Evolutionary conservation across 148 eudicot species (phyloP).

Genomic region (Amaranthus cruentus): DNA sequence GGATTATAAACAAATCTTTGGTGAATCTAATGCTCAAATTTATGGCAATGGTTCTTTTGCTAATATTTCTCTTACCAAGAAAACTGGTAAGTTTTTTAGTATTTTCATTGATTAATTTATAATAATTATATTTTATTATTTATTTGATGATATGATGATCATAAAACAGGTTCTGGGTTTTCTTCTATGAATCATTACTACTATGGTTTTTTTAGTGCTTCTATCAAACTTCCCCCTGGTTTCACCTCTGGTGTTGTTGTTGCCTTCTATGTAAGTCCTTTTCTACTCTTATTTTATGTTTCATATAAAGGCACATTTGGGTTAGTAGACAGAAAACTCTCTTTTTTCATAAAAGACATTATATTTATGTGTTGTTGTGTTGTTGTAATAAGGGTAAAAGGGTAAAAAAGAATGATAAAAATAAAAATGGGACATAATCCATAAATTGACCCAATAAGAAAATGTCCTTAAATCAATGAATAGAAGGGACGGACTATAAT

Average conservation of each 20-base stretch:
- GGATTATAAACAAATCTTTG: slow-evolving; percentile 46
- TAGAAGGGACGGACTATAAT: too few relatives aligned
- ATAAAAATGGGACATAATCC: too few relatives aligned
- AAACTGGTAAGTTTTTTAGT: slow-evolving; percentile 38
- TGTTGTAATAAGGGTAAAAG: too few relatives aligned
- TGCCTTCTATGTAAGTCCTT: slow-evolving; percentile 74
- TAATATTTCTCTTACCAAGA: slow-evolving; percentile 55
- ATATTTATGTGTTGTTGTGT: too few relatives aligned
- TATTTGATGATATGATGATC: neutral
- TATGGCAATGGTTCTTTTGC: slow-evolving; percentile 56
- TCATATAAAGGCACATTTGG: too few relatives aligned
- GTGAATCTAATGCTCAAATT: slow-evolving; percentile 46
- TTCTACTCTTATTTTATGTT: too few relatives aligned
- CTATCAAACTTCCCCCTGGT: slow-evolving; percentile 78
- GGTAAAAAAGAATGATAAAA: too few relatives aligned
- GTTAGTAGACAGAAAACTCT: too few relatives aligned
- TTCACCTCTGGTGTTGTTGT: slow-evolving; percentile 86
- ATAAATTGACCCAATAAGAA: too few relatives aligned
- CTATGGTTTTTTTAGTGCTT: slow-evolving; percentile 84
- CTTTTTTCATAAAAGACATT: too few relatives aligned
- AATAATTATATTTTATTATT: neutral
- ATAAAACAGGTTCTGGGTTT: slow-evolving; percentile 64
- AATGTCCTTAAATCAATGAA: too few relatives aligned
- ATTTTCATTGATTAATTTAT: neutral
- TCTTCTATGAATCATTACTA: slow-evolving; percentile 49